Base-by-base conservation (phyloP, 2,329 filamentous ascomycete species). In the Incumbomyces lentus region DNA sequence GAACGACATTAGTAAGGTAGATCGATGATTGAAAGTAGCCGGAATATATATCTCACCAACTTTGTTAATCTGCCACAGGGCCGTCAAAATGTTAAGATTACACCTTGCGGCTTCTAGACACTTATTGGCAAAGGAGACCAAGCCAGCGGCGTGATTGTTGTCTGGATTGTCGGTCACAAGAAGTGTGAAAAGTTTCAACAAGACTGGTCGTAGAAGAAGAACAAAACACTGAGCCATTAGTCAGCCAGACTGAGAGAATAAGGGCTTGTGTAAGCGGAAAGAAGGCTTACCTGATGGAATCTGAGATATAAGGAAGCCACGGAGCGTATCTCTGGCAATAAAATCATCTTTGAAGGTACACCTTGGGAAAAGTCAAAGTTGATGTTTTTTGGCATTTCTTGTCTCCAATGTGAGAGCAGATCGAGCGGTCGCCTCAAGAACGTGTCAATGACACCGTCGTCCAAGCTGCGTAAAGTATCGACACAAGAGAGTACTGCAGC, bases 261-360 rank as follows among this genome's bases (percentile, higher is more conserved):
- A 35, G 4, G 13, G n/a, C n/a, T 12, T 4, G 11, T 17, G 12
- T 17, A 35, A 8, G 22, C 22, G 22, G 22, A 26, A n/a, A 26
- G 22, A 26, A 35, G 6, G 33, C n/a, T 17, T 35, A 12, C 49
- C 46, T 53, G 51, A 29, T 53, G 43, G 30, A 44, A 51, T 2
- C 51, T 49, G 26, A 51, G 42, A 13, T 49, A 32, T 13, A 53
- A 29, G 6, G 49, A 51, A 2, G 51, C 46, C 26, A 51, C 16
- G 2, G 49, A 46, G 11, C 49, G 48, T 46, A 51, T 48, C 19
- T 46, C 5, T 22, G 11, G 38, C 30, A 45, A 39, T 40, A 14
- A 42, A 22, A 33, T 18, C 7, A 36, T 49, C 22, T 11, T 39
- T 17, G 22, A n/a, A n/a, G 37, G 37, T 6, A 40, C 16, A n/a